Base-by-base conservation (phyloP, 2,329 filamentous ascomycete genomes). In the Chrysoporthe cubensis region DNA sequence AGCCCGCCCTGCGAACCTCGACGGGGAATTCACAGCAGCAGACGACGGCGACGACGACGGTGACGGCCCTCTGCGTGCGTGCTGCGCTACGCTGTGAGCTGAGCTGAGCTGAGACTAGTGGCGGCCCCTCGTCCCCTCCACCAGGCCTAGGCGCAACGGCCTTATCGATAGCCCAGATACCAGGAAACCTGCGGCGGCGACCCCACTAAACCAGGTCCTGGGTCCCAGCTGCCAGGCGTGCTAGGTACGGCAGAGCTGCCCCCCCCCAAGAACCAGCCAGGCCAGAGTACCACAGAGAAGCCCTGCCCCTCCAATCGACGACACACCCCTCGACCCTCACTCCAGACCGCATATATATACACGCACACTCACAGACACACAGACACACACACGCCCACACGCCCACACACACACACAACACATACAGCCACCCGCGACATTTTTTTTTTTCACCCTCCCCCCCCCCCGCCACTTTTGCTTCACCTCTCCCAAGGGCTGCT, bases 131-230 rank as follows among this genome's bases (percentile, higher is more conserved):
- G 26, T 26, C 26, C 26, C 26, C 26, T 61, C 43, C 11, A 26
- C n/a, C 26, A 61, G 40, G 14, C 59, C 44, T 52, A 26, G 26
- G 26, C 26, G 52, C 48, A 46, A 54, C 40, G 21, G 32, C 40
- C 44, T 67, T 67, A 67, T 67, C 66, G 66, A 67, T 67, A 64
- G 61, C 56, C 4, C n/a, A 14, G 32, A 32, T 44, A 44, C 57
- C 57, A 59, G 56, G 62, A 42, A 54, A 57, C 40, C 43, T 32
- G 32, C 46, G n/a, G 50, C 44, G 37, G n/a, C 42, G 6, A 44
- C 48, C 32, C 65, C 52, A 34, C 64, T 32, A 26, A 34, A 21
- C 57, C 7, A 60, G 11, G 13, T 26, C 37, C 40, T n/a, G 43
- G 34, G 56, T 59, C 21, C 57, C 32, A 59, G 18, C 57, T 40